These are phyloP conservation scores for Pseudogymnoascus sp. DNA, from an alignment of 2,329 filamentous ascomycete species.

Conservation along the genomic window DNA sequence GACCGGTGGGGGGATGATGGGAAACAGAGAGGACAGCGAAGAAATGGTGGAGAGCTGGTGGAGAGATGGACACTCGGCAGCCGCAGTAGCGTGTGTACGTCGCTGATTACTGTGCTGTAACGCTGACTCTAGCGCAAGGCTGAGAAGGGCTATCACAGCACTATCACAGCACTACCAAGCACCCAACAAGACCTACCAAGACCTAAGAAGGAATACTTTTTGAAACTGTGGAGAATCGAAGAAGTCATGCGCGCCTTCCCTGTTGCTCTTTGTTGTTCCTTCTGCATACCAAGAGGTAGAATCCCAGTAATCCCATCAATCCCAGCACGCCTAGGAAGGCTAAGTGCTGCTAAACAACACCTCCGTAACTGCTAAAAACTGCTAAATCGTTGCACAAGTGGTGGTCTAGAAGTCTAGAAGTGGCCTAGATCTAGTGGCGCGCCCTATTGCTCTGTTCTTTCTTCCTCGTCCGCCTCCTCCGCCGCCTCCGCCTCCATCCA, in stretches of 20 bases:
- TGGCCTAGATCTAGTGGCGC: not conserved
- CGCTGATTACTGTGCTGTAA: not conserved
- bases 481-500: not conserved
- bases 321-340: not conserved
- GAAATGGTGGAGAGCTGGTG: not conserved
- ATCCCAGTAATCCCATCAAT: not conserved
- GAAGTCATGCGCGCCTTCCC: slow-evolving; percentile 3
- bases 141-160: not conserved
- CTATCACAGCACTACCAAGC: not conserved
- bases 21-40: not conserved
- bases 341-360: not conserved
- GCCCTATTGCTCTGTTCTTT: not conserved
- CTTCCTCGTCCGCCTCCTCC: not conserved
- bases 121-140: not conserved
- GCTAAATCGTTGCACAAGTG: not conserved
- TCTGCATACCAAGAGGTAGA: not conserved
- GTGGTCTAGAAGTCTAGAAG: not conserved
- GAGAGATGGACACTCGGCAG: not conserved
- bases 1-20: not conserved
- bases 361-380: not conserved
- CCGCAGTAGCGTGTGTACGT: not conserved
- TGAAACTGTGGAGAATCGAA: slow-evolving; percentile 1
- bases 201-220: not conserved
- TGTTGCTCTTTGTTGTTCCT: not conserved
- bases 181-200: not conserved